phyloP scores from a whole-genome alignment of 176 grass and related monocot species.

The Elymus sibiricus region DNA sequence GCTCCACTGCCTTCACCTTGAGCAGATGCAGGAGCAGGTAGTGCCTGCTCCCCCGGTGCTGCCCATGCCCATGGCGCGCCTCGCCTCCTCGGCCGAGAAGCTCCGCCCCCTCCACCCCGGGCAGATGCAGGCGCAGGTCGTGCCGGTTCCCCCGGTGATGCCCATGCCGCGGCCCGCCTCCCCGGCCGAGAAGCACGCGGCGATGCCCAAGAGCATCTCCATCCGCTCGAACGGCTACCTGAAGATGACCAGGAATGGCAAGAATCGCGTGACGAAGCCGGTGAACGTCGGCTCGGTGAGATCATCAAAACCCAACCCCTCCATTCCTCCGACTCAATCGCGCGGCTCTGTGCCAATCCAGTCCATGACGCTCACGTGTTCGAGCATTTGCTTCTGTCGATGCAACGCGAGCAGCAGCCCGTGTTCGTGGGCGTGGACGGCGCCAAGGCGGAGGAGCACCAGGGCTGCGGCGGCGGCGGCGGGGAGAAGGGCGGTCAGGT shows the following conservation, averaged over 20 bases:
- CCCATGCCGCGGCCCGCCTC: background rate
- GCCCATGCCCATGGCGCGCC: background rate
- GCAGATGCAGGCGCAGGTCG: background rate
- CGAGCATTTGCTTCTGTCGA: background rate
- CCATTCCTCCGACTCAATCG: background rate
- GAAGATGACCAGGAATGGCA: constrained; percentile 42
- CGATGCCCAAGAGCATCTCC: constrained; percentile 79
- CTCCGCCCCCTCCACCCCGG: too few species aligned
- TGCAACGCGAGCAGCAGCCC: constrained; percentile 59
- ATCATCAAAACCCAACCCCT: background rate
- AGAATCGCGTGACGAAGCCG: constrained; percentile 31
- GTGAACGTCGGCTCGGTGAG: constrained; percentile 47
- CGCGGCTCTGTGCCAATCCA: background rate
- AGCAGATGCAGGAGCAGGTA: background rate
- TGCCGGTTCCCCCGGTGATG: background rate
- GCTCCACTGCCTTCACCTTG: constrained; percentile 37
- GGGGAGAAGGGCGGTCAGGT: constrained; percentile 16
- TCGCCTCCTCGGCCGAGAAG: background rate
- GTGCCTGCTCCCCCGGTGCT: background rate
- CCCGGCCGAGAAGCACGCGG: constrained; percentile 37
- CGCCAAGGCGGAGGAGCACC: constrained; percentile 11
- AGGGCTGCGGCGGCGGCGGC: background rate
- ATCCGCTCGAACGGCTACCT: constrained; percentile 76
- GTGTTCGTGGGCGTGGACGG: constrained; percentile 48
- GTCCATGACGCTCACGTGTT: background rate